phyloP scores from a whole-genome alignment of 352 stramenopile species.

The Thalassiosira livingstoniorum region DNA sequence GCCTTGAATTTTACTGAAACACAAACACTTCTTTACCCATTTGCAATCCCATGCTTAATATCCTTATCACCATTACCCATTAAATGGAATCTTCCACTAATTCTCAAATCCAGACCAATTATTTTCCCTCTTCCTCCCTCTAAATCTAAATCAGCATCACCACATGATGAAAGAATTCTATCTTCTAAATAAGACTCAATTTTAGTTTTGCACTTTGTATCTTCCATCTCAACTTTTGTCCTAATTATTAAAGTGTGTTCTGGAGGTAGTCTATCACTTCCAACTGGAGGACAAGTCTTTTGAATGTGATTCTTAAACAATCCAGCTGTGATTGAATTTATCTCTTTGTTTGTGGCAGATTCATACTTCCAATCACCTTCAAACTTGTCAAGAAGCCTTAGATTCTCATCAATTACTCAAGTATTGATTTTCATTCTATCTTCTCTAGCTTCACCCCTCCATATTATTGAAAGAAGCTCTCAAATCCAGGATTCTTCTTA shows the following conservation, averaged over 20 bases:
- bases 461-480: conserved; percentile 27
- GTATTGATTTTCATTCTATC: conserved; percentile 12
- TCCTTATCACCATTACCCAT: conserved; percentile 26
- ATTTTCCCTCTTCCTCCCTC: conserved; percentile 1
- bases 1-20: conserved; percentile 24
- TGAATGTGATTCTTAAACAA: conserved; percentile 28
- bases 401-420: conserved; percentile 9
- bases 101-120: conserved; percentile 37
- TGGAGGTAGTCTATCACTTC: background rate
- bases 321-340: conserved; percentile 20
- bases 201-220: conserved; percentile 18
- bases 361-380: conserved; percentile 12
- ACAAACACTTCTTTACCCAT: conserved; percentile 11
- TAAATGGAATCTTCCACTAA: conserved; percentile 28
- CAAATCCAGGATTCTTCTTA: conserved; percentile 31
- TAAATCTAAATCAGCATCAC: conserved; percentile 24
- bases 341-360: conserved; percentile 11
- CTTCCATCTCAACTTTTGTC: conserved; percentile 15
- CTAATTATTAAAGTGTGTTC: conserved; percentile 36
- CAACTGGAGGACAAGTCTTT: background rate
- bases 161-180: conserved; percentile 6
- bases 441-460: conserved; percentile 1
- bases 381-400: background rate
- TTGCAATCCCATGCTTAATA: conserved; percentile 1
- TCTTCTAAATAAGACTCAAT: background rate